Percentiles rank a stretch among this genome's conserved stretches.
Evolutionary conservation across 148 eudicot genomes (phyloP).

Genomic region (Suaeda aralocaspica): DNA sequence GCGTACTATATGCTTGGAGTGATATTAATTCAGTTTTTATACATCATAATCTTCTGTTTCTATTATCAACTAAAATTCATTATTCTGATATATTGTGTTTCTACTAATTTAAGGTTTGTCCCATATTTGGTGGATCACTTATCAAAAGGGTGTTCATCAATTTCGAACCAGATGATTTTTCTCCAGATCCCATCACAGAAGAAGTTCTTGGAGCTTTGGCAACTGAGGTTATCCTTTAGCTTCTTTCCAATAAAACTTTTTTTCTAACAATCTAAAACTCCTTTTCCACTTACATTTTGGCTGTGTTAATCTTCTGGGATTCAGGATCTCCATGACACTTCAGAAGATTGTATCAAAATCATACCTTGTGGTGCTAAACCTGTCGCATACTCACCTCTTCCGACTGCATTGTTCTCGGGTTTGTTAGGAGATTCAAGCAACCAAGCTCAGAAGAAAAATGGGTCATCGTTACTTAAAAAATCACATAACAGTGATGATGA

Average conservation of each 20-base stretch:
- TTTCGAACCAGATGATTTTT: constrained; percentile 89
- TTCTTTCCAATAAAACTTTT: too few relatives aligned
- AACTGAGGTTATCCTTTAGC: constrained; percentile 47
- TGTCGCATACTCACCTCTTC: constrained; percentile 55
- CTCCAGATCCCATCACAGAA: constrained; percentile 64
- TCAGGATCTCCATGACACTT: constrained; percentile 39
- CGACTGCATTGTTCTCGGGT: constrained; percentile 44
- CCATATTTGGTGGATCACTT: constrained; percentile 50
- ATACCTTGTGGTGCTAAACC: constrained; percentile 63
- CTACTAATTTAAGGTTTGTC: constrained; percentile 63
- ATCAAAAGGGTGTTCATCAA: constrained; percentile 62
- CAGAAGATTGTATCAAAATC: constrained; percentile 35
- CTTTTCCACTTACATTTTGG: background rate
- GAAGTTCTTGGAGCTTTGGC: constrained; percentile 56
- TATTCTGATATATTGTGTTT: background rate
- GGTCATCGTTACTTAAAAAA: constrained; percentile 64
- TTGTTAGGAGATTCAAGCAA: constrained; percentile 52
- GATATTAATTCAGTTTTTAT: too few relatives aligned
- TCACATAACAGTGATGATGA: constrained; percentile 88
- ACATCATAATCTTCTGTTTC: background rate
- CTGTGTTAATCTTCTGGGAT: constrained; percentile 11
- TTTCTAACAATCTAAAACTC: background rate
- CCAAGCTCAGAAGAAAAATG: constrained; percentile 42
- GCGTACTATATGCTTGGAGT: too few relatives aligned
- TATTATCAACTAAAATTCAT: background rate